A percentile compares a stretch with the other conserved stretches of the same genome.
Conservation (phyloP, 2,329 filamentous ascomycete genomes). For the Neurospora sp. region DNA sequence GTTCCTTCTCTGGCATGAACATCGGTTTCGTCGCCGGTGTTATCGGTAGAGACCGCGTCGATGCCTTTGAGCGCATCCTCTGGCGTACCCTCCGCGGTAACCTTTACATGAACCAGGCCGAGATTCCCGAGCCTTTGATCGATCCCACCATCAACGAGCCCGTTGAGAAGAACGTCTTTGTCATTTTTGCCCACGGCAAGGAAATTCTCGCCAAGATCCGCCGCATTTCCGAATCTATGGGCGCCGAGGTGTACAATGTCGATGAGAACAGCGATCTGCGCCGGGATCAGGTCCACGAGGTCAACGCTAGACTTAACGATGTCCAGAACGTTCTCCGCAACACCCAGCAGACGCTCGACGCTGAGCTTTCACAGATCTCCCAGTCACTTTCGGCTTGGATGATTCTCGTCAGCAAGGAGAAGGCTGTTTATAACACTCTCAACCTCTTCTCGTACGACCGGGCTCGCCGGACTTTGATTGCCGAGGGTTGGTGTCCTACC, state of each 20-base stretch:
- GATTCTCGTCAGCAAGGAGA: conserved; percentile 96
- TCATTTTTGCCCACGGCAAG: conserved; percentile 97
- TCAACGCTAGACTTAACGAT: conserved; percentile 86
- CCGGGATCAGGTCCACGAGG: conserved; percentile 92
- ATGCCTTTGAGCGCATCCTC: conserved; percentile 90
- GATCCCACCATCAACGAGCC: conserved; percentile 89
- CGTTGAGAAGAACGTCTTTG: conserved; percentile 94
- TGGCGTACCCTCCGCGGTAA: conserved; percentile 97
- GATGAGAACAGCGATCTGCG: conserved; percentile 96
- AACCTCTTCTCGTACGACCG: conserved; percentile 97
- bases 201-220: conserved; percentile 98
- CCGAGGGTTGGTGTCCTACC: conserved; percentile 94
- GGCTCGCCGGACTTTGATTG: conserved; percentile 89
- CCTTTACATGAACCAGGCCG: conserved; percentile 99
- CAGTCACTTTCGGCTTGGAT: conserved; percentile 93
- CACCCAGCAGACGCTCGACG: conserved; percentile 88
- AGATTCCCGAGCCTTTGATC: conserved; percentile 87
- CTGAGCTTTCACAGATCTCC: conserved; percentile 86
- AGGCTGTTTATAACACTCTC: conserved; percentile 89
- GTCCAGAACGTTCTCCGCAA: conserved; percentile 87
- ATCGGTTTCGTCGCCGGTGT: conserved; percentile 98
- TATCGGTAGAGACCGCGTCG: conserved; percentile 85
- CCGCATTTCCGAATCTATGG: conserved; percentile 96
- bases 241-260: conserved; percentile 90
- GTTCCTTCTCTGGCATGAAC: conserved; percentile 94